phyloP scores from a whole-genome alignment of 495 filamentous ascomycete genomes.

The Paragyromitra xinjiangensis region DNA sequence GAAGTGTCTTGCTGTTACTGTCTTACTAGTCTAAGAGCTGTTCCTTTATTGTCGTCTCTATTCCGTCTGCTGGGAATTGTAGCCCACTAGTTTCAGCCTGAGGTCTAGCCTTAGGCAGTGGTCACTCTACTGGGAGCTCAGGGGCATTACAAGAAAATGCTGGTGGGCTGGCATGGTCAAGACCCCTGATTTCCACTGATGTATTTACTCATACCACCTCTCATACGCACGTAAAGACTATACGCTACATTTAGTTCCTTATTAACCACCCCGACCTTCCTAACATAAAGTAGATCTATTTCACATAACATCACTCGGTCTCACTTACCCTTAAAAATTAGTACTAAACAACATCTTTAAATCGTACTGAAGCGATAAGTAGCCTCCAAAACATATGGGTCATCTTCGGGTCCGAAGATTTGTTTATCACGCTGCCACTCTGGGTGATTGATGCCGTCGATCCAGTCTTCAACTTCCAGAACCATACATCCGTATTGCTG shows the following conservation, averaged over 20 bases:
- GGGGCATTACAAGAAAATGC: background rate
- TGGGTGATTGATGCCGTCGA: constrained; percentile 77
- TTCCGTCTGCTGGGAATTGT: background rate
- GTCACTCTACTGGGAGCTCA: background rate
- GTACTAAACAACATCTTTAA: background rate
- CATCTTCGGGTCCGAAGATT: constrained; percentile 57
- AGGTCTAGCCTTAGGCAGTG: background rate
- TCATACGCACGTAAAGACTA: background rate
- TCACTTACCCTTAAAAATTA: background rate
- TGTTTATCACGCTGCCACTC: constrained; percentile 54
- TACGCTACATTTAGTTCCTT: background rate
- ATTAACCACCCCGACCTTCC: background rate
- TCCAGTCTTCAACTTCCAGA: constrained; percentile 72
- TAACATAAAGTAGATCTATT: background rate
- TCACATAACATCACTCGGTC: background rate
- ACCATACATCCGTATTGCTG: constrained; percentile 68
- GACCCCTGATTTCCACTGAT: background rate
- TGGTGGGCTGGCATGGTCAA: background rate
- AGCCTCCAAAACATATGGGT: constrained; percentile 55
- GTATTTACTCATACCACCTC: background rate
- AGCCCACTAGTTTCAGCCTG: no score
- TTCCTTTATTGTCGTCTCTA: background rate
- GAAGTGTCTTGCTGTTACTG: background rate
- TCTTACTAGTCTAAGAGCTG: background rate
- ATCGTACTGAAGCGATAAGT: constrained; percentile 49